Evolutionary conservation across 106 monocot genomes (phyloP).

Genomic region (Phalaenopsis aphrodite): DNA sequence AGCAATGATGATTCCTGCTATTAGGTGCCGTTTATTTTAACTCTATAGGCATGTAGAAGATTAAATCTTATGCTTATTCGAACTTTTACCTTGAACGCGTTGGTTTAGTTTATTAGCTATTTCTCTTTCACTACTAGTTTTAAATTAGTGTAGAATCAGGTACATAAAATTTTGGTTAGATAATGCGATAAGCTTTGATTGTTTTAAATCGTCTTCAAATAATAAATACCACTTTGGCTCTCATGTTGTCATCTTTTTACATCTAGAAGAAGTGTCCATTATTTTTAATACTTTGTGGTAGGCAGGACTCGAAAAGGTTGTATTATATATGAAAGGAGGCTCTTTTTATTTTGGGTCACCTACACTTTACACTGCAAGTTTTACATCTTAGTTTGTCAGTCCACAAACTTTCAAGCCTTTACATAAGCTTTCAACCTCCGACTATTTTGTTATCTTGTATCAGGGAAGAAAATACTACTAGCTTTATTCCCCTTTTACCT

Average conservation of each 20-base stretch:
- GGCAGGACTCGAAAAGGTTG: not conserved
- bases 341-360: not conserved
- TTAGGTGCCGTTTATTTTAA: not conserved
- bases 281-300: not conserved
- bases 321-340: not conserved
- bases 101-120: slow-evolving; percentile 4
- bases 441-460: too few species aligned
- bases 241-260: not conserved
- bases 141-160: not conserved
- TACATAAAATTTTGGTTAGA: not conserved
- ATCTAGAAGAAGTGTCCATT: not conserved
- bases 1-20: not conserved
- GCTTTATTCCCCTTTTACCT: not conserved
- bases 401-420: not conserved
- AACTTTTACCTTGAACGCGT: not conserved
- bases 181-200: not conserved
- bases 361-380: not conserved
- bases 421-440: too few species aligned
- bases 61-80: not conserved
- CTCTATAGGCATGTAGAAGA: not conserved
- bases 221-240: not conserved
- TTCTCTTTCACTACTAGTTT: not conserved
- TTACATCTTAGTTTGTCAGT: not conserved
- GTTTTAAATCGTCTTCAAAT: not conserved
- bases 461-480: too few species aligned